Percentiles rank a stretch among this genome's conserved stretches.
Evolutionary conservation across 78 protist genomes (phyloP).

Genomic region (Abeoforma whisleri): DNA sequence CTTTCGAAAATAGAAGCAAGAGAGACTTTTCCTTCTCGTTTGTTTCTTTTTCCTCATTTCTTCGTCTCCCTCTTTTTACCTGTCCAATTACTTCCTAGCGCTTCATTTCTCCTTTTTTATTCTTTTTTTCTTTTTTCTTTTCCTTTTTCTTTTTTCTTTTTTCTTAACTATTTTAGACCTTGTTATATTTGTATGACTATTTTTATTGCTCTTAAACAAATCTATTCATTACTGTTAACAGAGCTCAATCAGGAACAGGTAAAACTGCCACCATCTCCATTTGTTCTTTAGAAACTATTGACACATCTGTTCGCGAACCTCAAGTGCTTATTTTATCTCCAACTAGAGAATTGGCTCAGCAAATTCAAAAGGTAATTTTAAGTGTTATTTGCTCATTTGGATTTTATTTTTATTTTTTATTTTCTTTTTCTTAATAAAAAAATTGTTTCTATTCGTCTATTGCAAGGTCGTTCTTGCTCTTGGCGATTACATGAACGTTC

Average conservation of each 20-base stretch:
- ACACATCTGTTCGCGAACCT: conserved; percentile 52
- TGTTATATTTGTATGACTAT: no score
- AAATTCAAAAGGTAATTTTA: conserved; percentile 76
- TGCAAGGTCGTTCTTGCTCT: conserved; percentile 62
- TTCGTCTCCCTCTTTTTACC: no score
- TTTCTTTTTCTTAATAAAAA: background rate
- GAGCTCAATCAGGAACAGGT: conserved; percentile 88
- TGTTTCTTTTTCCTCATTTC: no score
- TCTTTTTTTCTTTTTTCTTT: no score
- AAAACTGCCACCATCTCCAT: conserved; percentile 92
- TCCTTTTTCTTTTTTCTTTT: no score
- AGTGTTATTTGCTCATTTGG: background rate
- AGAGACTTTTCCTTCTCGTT: no score
- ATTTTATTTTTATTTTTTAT: background rate
- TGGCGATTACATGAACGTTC: conserved; percentile 79
- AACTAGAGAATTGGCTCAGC: conserved; percentile 94
- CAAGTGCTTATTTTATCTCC: conserved; percentile 93
- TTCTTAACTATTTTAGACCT: no score
- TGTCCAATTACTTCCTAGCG: no score
- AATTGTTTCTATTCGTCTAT: conserved; percentile 43
- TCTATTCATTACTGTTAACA: no score
- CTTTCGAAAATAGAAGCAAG: no score
- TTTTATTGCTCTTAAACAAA: no score
- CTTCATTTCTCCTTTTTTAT: no score
- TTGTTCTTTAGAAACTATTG: conserved; percentile 65